These are phyloP conservation scores for Penicillium sumatraense DNA, from an alignment of 2,329 filamentous ascomycete genomes.

Conservation along the genomic window DNA sequence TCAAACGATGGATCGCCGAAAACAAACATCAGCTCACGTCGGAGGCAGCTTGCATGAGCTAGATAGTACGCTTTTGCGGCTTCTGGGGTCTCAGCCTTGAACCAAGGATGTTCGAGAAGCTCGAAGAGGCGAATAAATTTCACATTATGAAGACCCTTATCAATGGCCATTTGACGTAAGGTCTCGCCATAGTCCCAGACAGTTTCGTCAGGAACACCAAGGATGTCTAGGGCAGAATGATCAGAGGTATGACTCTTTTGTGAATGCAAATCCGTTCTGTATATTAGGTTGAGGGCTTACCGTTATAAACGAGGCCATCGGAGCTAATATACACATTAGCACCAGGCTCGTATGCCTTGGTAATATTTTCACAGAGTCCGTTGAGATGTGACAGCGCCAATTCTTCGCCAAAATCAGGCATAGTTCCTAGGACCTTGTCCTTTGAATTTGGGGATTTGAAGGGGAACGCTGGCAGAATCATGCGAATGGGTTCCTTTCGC, in stretches of 20 bases:
- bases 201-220: constrained; percentile 47
- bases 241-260: neutral
- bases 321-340: constrained; percentile 49
- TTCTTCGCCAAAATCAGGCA: constrained; percentile 51
- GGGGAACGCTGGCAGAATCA: constrained; percentile 37
- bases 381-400: constrained; percentile 48
- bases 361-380: constrained; percentile 45
- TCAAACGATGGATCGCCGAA: constrained; percentile 33
- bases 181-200: constrained; percentile 48
- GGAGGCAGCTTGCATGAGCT: constrained; percentile 30
- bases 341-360: constrained; percentile 44
- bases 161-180: constrained; percentile 40
- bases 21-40: constrained; percentile 29
- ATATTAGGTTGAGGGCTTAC: constrained; percentile 11
- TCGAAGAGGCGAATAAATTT: constrained; percentile 45
- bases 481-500: constrained; percentile 30
- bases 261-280: no score
- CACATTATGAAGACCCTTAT: constrained; percentile 37
- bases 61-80: constrained; percentile 30
- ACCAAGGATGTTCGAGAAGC: constrained; percentile 37
- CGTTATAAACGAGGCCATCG: constrained; percentile 50
- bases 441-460: constrained; percentile 35
- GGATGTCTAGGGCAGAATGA: constrained; percentile 34
- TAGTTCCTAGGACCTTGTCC: constrained; percentile 39
- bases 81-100: constrained; percentile 20